A percentile compares a stretch with the other conserved stretches of the same genome.
Evolutionary conservation across 768 basidiomycete genomes (phyloP).

Genomic region (Galerina sulciceps): DNA sequence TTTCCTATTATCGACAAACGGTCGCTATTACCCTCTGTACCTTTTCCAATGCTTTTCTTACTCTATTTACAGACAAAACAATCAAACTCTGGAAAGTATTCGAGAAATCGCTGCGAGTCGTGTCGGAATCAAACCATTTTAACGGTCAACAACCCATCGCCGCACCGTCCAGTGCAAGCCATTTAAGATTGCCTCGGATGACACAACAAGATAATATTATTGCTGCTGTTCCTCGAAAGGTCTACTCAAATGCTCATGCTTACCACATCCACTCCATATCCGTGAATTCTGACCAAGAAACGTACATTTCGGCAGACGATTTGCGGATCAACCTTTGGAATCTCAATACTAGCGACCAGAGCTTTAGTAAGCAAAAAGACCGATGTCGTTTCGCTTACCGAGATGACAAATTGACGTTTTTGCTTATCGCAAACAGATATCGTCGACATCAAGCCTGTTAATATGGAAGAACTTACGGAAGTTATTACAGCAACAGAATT

Average conservation of each 20-base stretch:
- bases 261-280: slow-evolving; percentile 99
- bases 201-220: slow-evolving; percentile 96
- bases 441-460: slow-evolving; percentile 99
- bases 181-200: slow-evolving; percentile 90
- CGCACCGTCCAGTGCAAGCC: slow-evolving; percentile 57
- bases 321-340: slow-evolving; percentile 98
- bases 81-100: slow-evolving; percentile 99
- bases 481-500: slow-evolving; percentile 99
- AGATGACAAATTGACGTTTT: slow-evolving; percentile 18
- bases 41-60: slow-evolving; percentile 6
- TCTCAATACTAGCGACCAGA: slow-evolving; percentile 96
- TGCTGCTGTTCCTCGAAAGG: slow-evolving; percentile 97
- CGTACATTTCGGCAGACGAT: slow-evolving; percentile 99
- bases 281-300: slow-evolving; percentile 99
- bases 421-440: slow-evolving; percentile 67
- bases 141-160: slow-evolving; percentile 77
- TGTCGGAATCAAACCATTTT: slow-evolving; percentile 94
- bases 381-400: slow-evolving; percentile 20
- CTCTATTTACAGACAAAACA: slow-evolving; percentile 81
- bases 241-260: slow-evolving; percentile 98
- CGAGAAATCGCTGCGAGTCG: slow-evolving; percentile 94
- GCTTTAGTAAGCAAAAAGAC: slow-evolving; percentile 79
- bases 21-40: slow-evolving; percentile 47
- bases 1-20: slow-evolving; percentile 96
- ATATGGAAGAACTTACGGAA: slow-evolving; percentile 99